Percentiles rank a stretch among this genome's conserved stretches.
phyloP scores from a whole-genome alignment of 2,329 filamentous ascomycete species.

The Chaetomium sp. region DNA sequence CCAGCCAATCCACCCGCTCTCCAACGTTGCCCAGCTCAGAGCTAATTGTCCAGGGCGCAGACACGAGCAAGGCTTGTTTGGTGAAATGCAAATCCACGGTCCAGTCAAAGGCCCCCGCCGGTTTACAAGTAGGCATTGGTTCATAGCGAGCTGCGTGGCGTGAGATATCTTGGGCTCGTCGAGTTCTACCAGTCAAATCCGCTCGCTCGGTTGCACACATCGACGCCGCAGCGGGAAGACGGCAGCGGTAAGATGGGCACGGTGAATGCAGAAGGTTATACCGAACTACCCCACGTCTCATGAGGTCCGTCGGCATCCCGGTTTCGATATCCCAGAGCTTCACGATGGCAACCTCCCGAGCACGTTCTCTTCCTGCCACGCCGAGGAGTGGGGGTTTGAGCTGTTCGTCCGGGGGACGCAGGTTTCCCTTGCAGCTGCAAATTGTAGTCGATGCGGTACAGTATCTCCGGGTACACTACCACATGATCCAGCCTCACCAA shows the following conservation, averaged over 20 bases:
- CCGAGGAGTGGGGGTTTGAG: conserved; percentile 13
- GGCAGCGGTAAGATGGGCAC: background rate
- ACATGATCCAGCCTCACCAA: conserved; percentile 24
- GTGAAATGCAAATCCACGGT: background rate
- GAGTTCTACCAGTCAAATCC: too few species aligned
- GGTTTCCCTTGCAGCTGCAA: conserved; percentile 1
- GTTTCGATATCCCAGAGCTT: conserved; percentile 3
- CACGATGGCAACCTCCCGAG: background rate
- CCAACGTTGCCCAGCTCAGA: background rate
- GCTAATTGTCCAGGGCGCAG: conserved; percentile 15
- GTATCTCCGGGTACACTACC: conserved; percentile 21
- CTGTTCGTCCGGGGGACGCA: background rate
- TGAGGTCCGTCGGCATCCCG: conserved; percentile 1
- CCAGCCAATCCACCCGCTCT: background rate
- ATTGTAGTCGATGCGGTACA: background rate
- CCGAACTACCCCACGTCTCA: conserved; percentile 4
- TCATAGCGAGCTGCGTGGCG: too few species aligned
- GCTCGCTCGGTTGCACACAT: too few species aligned
- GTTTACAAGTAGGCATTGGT: too few species aligned
- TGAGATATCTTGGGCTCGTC: too few species aligned
- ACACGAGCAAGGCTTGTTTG: background rate
- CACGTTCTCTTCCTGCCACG: conserved; percentile 19
- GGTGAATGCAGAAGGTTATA: background rate
- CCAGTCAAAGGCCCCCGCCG: too few species aligned
- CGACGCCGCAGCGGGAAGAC: too few species aligned